Base-by-base conservation (phyloP, 192 early-diverging fungal species). In the Rhizophagus sp. region DNA sequence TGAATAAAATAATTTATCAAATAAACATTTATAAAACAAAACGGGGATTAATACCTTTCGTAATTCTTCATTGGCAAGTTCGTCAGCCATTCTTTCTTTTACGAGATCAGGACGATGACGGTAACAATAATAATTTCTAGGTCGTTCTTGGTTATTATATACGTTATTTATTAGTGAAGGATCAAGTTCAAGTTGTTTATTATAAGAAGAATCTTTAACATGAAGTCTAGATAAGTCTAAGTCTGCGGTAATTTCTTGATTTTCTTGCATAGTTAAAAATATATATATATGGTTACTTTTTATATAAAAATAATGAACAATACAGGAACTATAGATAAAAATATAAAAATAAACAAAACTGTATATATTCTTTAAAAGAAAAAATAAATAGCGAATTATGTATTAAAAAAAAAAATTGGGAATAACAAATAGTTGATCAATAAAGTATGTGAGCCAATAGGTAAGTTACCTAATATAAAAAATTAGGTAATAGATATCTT, bases 101-200 rank as follows among this genome's bases (percentile, higher is more conserved):
- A 85, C 79, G 69, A 89, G 64, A 82, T 90, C 89, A 27, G 89
- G 89, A n/a, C 88, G 77, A 83, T 90, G 89, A 15, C 89, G 87
- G 52, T 89, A 90, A 76, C 89, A 90, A 22, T 84, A 81, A 33
- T 81, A 52, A 41, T 85, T 85, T 22, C 79, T 78, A 49, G 84
- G 81, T 19, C 17, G 50, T 7, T 22, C 19, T 22, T 57, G 52
- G 7, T 7, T 57, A 57, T 22, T 22, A 22, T 57, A 6, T 57
- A 7, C 22, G 17, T 1, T 57, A 22, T 57, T 22, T 22, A 57
- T 22, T 6, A 57, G 52, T 12, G 44, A 12, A 47, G 2, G 44
- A 47, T 47, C 11, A 1, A 12, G 44, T 47, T 47, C 11, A 47
- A 12, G 4, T 47, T 47, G 44, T 12, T 47, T 47, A 47, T 47